phyloP scores from a whole-genome alignment of 2,329 filamentous ascomycete species.

The Biscogniauxia mediterranea region DNA sequence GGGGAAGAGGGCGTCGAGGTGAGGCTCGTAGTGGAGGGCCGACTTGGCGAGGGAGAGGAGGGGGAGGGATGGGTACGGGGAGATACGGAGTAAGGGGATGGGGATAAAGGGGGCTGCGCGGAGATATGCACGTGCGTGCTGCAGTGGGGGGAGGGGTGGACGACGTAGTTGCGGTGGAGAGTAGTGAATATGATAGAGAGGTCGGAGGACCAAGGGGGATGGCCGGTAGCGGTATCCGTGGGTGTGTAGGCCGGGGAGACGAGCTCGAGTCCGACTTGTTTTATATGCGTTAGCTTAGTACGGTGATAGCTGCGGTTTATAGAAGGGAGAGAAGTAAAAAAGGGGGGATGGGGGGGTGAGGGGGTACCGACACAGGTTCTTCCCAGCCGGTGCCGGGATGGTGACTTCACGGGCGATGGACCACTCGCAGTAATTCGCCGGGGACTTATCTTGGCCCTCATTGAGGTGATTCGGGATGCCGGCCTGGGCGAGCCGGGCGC shows the following conservation, averaged over 20 bases:
- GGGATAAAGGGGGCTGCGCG: too few species aligned
- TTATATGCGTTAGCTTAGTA: neutral
- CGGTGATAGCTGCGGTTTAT: too few species aligned
- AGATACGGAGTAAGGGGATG: too few species aligned
- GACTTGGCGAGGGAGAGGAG: slow-evolving; percentile 30
- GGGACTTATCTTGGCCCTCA: slow-evolving; percentile 27
- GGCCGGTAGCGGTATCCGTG: neutral
- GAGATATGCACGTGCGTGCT: slow-evolving; percentile 24
- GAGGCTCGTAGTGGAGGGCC: slow-evolving; percentile 35
- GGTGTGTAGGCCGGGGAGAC: slow-evolving; percentile 37
- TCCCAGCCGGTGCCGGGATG: slow-evolving; percentile 32
- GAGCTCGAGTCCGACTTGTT: slow-evolving; percentile 34
- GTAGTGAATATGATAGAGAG: slow-evolving; percentile 32
- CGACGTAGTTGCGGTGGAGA: slow-evolving; percentile 25
- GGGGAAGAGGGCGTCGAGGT: slow-evolving; percentile 33
- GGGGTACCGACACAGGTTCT: slow-evolving; percentile 31
- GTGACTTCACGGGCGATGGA: slow-evolving; percentile 39
- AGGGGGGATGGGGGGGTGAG: too few species aligned
- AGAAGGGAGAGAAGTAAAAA: too few species aligned
- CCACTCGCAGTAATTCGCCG: slow-evolving; percentile 37
- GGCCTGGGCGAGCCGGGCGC: slow-evolving; percentile 30
- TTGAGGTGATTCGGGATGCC: slow-evolving; percentile 36
- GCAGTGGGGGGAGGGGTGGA: slow-evolving; percentile 30
- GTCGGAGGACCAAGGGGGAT: slow-evolving; percentile 29
- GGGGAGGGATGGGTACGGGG: slow-evolving; percentile 37